Evolutionary conservation across 176 grass and related monocot species (phyloP), one percentile per base, ranked within the genome.

Genomic region (Tillandsia leiboldiana): DNA sequence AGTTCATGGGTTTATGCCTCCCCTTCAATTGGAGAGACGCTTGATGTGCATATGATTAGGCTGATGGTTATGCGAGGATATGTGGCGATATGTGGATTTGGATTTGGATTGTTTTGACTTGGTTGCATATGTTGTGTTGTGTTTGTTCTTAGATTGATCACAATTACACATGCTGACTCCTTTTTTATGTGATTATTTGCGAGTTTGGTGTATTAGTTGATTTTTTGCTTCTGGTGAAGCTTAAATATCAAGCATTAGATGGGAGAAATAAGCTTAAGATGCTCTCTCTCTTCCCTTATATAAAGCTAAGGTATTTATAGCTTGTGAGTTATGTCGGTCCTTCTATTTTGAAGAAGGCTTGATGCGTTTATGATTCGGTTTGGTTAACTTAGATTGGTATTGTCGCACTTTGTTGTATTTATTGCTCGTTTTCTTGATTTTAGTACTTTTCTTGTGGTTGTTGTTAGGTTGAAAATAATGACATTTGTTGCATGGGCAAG

Each of bases 101-200:
- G 54, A 59, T 17, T 17, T 3, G 54, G 54, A 17, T 59, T 20
- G 2, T 59, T 61, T 9, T 23, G n/a, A 18, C 15, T 61, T 8
- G 56, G 56, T 61, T n/a, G 33, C 56, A 48, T 49, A 67, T 67
- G 15, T 67, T 67, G 64, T 67, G 33, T 42, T 33, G 29, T 33
- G 29, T 4, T 33, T 33, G 29, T 4, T 33, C 29, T 33, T 42
- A 42, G 33, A 42, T 42, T 42, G 33, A 42, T 42, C 8, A 42
- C 33, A 42, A 42, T 42, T 42, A 5, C 33, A 42, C 33, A 42
- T 42, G 33, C 6, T 7, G 33, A 33, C 29, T 33, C 29, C 29
- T 33, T 33, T 33, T 33, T 33, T 3, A 33, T 33, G 29, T 33
- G 29, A 33, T 33, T 33, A 5, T 33, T 33, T 33, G 29, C 29